These are phyloP conservation scores for Ascocoryne sarcoides DNA, from an alignment of 2,329 filamentous ascomycete species.

Conservation along the genomic window DNA sequence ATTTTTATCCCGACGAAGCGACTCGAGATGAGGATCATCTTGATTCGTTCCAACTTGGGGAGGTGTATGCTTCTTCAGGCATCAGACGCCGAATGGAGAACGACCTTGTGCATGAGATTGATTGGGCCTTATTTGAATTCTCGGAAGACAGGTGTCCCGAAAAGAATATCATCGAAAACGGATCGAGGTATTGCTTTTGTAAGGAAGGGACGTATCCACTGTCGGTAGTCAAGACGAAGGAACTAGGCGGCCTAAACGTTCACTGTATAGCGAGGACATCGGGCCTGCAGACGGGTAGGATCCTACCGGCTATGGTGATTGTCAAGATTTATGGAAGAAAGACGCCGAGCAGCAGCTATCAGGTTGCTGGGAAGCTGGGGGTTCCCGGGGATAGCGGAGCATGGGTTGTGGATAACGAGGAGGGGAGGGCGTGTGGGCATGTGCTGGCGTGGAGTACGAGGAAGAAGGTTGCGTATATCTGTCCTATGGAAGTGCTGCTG, in stretches of 20 bases:
- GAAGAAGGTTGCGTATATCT: constrained; percentile 81
- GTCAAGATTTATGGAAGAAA: constrained; percentile 81
- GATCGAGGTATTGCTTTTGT: constrained; percentile 30
- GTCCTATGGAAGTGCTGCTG: constrained; percentile 85
- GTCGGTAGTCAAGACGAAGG: constrained; percentile 48
- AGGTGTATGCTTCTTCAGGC: constrained; percentile 83
- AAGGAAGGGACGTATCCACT: constrained; percentile 41
- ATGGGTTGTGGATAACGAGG: constrained; percentile 76
- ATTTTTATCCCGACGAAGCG: constrained; percentile 68
- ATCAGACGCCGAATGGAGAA: constrained; percentile 66
- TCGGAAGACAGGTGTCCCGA: constrained; percentile 60
- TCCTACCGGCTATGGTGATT: constrained; percentile 68
- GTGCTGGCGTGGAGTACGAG: constrained; percentile 80
- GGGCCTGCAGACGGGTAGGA: constrained; percentile 69
- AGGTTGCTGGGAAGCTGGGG: constrained; percentile 47
- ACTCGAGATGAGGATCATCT: constrained; percentile 72
- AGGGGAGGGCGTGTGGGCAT: constrained; percentile 79
- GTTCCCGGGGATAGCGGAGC: constrained; percentile 87
- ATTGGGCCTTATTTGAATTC: constrained; percentile 89
- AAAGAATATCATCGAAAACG: constrained; percentile 57
- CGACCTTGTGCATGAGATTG: constrained; percentile 78
- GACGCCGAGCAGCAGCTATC: constrained; percentile 67
- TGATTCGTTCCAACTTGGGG: constrained; percentile 69
- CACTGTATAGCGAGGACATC: constrained; percentile 85
- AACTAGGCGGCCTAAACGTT: constrained; percentile 67